These are phyloP conservation scores for Helicostylum pulchrum DNA, from an alignment of 192 early-diverging fungal genomes.

Conservation along the genomic window DNA sequence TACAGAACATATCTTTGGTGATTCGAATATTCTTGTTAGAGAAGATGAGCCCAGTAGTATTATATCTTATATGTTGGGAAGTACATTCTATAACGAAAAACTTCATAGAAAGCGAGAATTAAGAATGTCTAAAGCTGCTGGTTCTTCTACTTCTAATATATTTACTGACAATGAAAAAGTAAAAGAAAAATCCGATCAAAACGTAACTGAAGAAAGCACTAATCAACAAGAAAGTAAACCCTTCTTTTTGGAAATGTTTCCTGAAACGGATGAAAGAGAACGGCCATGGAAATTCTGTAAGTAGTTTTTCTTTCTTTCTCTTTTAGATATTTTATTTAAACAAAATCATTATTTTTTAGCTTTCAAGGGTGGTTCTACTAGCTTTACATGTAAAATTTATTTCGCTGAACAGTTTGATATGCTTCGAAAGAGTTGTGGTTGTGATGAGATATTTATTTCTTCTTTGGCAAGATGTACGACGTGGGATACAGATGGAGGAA, in stretches of 20 bases:
- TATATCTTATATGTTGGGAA: slow-evolving; percentile 81
- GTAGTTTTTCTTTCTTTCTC: slow-evolving; percentile 51
- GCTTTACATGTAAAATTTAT: slow-evolving; percentile 85
- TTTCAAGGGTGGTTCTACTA: slow-evolving; percentile 73
- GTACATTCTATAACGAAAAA: slow-evolving; percentile 63
- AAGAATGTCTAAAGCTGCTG: slow-evolving; percentile 19
- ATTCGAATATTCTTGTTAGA: slow-evolving; percentile 80
- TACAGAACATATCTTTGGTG: slow-evolving; percentile 85
- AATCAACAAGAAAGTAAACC: no score
- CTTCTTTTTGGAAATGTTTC: slow-evolving; percentile 11
- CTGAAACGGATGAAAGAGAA: slow-evolving; percentile 17
- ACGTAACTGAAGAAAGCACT: slow-evolving; percentile 7
- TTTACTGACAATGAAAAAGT: not conserved
- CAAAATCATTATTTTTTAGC: slow-evolving; percentile 31
- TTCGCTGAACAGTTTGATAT: slow-evolving; percentile 93
- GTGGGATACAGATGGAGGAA: slow-evolving; percentile 86
- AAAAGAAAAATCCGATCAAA: not conserved
- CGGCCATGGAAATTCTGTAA: slow-evolving; percentile 5
- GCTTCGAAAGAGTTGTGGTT: slow-evolving; percentile 78
- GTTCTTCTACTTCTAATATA: not conserved
- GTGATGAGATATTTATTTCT: slow-evolving; percentile 79
- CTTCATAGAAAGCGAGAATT: slow-evolving; percentile 40
- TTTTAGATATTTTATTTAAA: not conserved
- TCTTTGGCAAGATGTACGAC: slow-evolving; percentile 81
- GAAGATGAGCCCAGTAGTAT: slow-evolving; percentile 93